Evolutionary conservation across 345 rosid genomes (phyloP).

Genomic region (Streptanthus diversifolius): DNA sequence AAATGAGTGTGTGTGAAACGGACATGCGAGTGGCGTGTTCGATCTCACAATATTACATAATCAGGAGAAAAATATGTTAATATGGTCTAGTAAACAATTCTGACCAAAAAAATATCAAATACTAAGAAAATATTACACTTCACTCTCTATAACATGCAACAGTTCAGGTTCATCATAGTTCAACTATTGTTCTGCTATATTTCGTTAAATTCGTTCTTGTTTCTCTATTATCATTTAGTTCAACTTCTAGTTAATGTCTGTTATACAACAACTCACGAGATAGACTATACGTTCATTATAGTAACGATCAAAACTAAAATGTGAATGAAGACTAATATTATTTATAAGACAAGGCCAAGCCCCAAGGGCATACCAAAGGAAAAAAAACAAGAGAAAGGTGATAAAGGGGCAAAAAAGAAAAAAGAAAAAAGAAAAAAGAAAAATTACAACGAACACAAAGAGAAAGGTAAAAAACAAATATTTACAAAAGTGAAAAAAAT

Average conservation of each 20-base stretch:
- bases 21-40: too few relatives aligned
- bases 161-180: not conserved
- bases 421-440: not conserved
- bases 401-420: not conserved
- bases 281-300: not conserved
- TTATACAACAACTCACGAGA: not conserved
- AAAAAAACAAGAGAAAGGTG: constrained; percentile 20
- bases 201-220: not conserved
- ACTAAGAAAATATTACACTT: not conserved
- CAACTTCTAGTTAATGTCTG: not conserved
- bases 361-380: constrained; percentile 30
- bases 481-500: constrained; percentile 7
- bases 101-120: not conserved
- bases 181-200: not conserved
- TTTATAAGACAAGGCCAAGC: constrained; percentile 39
- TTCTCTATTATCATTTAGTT: not conserved
- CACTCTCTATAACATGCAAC: not conserved
- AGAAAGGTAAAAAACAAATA: not conserved
- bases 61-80: not conserved
- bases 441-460: constrained; percentile 11
- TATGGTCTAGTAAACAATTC: not conserved
- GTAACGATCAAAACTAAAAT: not conserved
- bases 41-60: too few relatives aligned
- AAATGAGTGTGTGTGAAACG: too few relatives aligned
- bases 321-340: constrained; percentile 18